Percentiles rank a stretch among this genome's conserved stretches.
Conservation (phyloP, 108 stramenopile genomes). For the Skeletonema menzelii region DNA sequence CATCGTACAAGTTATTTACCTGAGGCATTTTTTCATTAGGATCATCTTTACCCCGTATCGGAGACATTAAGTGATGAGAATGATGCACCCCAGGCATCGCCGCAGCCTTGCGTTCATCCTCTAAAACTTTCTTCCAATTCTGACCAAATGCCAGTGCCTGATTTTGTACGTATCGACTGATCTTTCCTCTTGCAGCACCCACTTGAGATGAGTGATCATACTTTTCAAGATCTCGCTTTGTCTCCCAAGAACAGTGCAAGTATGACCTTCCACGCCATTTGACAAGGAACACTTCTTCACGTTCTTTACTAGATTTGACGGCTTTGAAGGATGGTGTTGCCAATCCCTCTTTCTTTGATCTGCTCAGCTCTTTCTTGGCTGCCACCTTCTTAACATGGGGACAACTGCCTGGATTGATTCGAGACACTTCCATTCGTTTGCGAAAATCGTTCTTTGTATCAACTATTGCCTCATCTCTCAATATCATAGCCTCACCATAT, state of each 20-base stretch:
- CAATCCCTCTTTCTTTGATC: constrained; percentile 14
- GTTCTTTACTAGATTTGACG: constrained; percentile 26
- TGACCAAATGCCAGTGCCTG: constrained; percentile 67
- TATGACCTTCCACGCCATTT: constrained; percentile 87
- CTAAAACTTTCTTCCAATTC: constrained; percentile 72
- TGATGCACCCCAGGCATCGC: constrained; percentile 52
- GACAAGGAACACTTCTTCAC: constrained; percentile 79
- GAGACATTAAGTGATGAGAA: constrained; percentile 35
- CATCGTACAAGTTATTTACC: constrained; percentile 9
- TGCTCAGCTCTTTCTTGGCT: constrained; percentile 28
- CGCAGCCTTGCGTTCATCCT: constrained; percentile 54
- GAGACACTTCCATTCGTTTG: constrained; percentile 75
- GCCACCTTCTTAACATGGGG: constrained; percentile 65
- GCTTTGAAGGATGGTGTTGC: constrained; percentile 27
- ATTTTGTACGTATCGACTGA: constrained; percentile 63
- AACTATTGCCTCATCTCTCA: constrained; percentile 53
- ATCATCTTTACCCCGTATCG: background rate
- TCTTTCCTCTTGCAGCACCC: constrained; percentile 78
- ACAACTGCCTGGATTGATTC: constrained; percentile 66
- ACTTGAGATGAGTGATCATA: constrained; percentile 60
- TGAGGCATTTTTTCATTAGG: constrained; percentile 6
- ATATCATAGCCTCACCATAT: constrained; percentile 53
- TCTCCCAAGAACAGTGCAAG: constrained; percentile 85
- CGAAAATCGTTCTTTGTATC: constrained; percentile 53
- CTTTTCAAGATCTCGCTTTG: constrained; percentile 63